Percentiles rank a stretch among this genome's conserved stretches.
phyloP scores from a whole-genome alignment of 208 protist genomes.

The Leishmania amazonensis region DNA sequence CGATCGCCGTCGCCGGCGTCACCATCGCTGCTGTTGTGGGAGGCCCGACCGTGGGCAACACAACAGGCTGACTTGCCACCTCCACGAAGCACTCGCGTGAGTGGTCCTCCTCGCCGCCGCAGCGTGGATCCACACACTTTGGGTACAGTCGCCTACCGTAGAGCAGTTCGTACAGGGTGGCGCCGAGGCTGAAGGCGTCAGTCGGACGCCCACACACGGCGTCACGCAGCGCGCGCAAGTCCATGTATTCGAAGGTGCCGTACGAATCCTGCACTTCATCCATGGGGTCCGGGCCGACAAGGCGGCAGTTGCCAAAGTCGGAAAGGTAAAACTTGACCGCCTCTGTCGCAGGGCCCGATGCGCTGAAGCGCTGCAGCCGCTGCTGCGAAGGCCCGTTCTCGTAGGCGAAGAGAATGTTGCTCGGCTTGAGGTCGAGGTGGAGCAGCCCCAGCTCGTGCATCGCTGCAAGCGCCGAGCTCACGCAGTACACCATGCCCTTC shows the following conservation, averaged over 20 bases:
- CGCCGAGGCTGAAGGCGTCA: conserved; percentile 80
- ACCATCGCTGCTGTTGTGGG: not conserved
- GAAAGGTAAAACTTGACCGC: conserved; percentile 85
- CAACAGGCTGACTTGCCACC: conserved; percentile 49
- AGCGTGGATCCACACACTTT: conserved; percentile 50
- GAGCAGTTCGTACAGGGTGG: conserved; percentile 76
- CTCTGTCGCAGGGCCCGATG: not conserved
- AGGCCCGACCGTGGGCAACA: conserved; percentile 28
- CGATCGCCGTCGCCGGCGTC: not conserved
- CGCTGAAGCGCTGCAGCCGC: not conserved
- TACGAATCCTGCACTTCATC: conserved; percentile 58
- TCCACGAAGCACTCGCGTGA: conserved; percentile 73
- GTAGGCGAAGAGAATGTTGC: conserved; percentile 85
- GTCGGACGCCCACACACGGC: conserved; percentile 74
- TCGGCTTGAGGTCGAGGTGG: conserved; percentile 88
- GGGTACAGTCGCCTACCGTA: conserved; percentile 76
- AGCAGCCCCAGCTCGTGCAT: conserved; percentile 85
- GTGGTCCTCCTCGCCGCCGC: conserved; percentile 60
- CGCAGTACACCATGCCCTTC: conserved; percentile 78
- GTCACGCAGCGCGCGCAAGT: conserved; percentile 63
- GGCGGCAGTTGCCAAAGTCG: conserved; percentile 88
- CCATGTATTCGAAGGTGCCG: conserved; percentile 92
- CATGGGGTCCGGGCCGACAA: conserved; percentile 52
- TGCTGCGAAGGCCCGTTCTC: conserved; percentile 53
- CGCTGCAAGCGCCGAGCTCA: conserved; percentile 71